A percentile compares a stretch with the other conserved stretches of the same genome.
Conservation (phyloP, 768 basidiomycete species). For the Holtermanniella nyarrowii region DNA sequence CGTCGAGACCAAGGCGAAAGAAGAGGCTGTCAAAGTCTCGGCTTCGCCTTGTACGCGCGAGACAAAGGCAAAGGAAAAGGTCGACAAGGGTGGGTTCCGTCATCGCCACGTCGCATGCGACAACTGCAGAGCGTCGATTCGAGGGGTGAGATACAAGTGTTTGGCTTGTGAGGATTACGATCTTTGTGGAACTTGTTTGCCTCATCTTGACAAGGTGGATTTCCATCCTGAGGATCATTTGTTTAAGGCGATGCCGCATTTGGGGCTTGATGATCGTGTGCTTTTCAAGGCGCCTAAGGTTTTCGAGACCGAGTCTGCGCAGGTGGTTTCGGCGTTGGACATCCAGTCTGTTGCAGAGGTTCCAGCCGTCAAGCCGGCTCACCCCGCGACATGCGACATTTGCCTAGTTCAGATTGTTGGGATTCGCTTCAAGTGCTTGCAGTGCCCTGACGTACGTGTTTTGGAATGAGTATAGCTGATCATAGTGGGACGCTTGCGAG, state of each 20-base stretch:
- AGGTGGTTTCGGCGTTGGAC: too few relatives aligned
- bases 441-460: constrained; percentile 30
- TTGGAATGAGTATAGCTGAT: neutral
- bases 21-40: constrained; percentile 2
- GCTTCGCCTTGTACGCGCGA: too few relatives aligned
- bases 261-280: constrained; percentile 28
- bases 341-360: too few relatives aligned
- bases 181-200: constrained; percentile 35
- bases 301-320: neutral
- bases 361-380: neutral
- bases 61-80: constrained; percentile 2
- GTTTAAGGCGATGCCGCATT: constrained; percentile 36
- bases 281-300: constrained; percentile 9
- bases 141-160: constrained; percentile 38
- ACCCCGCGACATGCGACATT: constrained; percentile 31
- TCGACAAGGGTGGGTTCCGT: constrained; percentile 26
- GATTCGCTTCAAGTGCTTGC: constrained; percentile 35
- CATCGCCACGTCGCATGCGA: constrained; percentile 29
- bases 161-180: constrained; percentile 38
- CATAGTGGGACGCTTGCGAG: constrained; percentile 35
- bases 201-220: constrained; percentile 25
- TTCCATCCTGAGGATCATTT: constrained; percentile 29
- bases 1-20: constrained; percentile 7
- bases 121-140: constrained; percentile 23
- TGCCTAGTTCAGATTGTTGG: constrained; percentile 32